These are phyloP conservation scores for Fusarium falciforme DNA, from an alignment of 2,329 filamentous ascomycete species.

Conservation along the genomic window DNA sequence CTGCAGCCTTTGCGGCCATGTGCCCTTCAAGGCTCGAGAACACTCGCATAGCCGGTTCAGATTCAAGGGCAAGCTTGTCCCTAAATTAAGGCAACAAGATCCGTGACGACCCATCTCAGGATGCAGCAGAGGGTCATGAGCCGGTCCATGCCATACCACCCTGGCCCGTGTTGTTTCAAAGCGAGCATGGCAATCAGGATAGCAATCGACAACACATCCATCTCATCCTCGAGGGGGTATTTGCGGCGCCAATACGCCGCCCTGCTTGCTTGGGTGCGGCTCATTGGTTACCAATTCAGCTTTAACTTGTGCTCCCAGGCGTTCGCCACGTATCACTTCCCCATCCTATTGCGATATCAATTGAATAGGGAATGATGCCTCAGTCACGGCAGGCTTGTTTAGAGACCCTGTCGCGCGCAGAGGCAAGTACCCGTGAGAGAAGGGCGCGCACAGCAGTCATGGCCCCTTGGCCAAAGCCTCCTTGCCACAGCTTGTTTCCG, in stretches of 20 bases:
- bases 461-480: constrained; percentile 16
- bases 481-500: constrained; percentile 20
- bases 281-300: constrained; percentile 42
- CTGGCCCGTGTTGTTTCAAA: not conserved
- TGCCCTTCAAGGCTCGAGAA: not conserved
- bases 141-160: not conserved
- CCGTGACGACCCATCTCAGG: not conserved
- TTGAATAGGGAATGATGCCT: not conserved
- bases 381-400: constrained; percentile 2
- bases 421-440: constrained; percentile 32
- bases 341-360: constrained; percentile 4
- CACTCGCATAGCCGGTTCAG: not conserved
- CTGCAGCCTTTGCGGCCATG: not conserved
- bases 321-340: constrained; percentile 32
- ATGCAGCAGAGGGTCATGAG: not conserved
- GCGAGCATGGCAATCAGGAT: not conserved
- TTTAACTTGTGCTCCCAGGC: constrained; percentile 28
- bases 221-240: not conserved
- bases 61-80: not conserved
- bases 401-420: constrained; percentile 21
- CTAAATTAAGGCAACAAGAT: not conserved
- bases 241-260: constrained; percentile 8
- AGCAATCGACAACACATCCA: not conserved
- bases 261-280: constrained; percentile 3
- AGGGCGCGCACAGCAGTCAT: constrained; percentile 32